Conservation (phyloP, 2,329 filamentous ascomycete species). For the Pyrenochaeta sp. region DNA sequence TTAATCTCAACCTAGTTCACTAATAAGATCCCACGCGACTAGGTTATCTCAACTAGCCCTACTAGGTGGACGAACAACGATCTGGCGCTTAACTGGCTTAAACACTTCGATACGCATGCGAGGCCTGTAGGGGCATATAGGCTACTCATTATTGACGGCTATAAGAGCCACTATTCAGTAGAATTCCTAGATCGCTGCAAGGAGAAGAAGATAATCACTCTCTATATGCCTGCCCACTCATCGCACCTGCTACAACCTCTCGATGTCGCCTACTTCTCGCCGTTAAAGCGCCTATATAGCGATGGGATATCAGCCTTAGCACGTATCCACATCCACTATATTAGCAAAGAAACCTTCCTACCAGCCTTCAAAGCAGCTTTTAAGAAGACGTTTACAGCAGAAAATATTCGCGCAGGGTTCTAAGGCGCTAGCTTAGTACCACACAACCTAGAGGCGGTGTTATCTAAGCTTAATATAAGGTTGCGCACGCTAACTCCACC, state of each 20-base stretch:
- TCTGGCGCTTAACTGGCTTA: conserved; percentile 45
- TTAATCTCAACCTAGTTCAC: conserved; percentile 3
- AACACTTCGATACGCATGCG: conserved; percentile 48
- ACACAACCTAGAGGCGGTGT: conserved; percentile 35
- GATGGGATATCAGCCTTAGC: conserved; percentile 36
- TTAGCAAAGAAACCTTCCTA: conserved; percentile 15
- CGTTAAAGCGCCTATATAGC: conserved; percentile 42
- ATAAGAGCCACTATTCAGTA: conserved; percentile 3
- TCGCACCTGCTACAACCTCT: conserved; percentile 51
- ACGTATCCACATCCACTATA: conserved; percentile 32
- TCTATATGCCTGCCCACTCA: conserved; percentile 42
- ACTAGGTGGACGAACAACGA: conserved; percentile 50
- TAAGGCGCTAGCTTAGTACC: conserved; percentile 39
- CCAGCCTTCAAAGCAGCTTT: conserved; percentile 6
- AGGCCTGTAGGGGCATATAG: no score
- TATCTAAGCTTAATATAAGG: conserved; percentile 37
- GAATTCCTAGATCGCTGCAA: conserved; percentile 43
- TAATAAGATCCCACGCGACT: conserved; percentile 29
- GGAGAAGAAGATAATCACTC: conserved; percentile 1
- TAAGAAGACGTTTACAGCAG: conserved; percentile 22
- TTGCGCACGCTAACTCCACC: conserved; percentile 1
- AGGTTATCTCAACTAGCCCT: conserved; percentile 34
- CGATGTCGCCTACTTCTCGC: conserved; percentile 47
- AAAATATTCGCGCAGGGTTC: conserved; percentile 37
- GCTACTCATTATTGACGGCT: conserved; percentile 1